Base-by-base conservation (phyloP, 179 eudicot genomes). In the Drosera spatulata region DNA sequence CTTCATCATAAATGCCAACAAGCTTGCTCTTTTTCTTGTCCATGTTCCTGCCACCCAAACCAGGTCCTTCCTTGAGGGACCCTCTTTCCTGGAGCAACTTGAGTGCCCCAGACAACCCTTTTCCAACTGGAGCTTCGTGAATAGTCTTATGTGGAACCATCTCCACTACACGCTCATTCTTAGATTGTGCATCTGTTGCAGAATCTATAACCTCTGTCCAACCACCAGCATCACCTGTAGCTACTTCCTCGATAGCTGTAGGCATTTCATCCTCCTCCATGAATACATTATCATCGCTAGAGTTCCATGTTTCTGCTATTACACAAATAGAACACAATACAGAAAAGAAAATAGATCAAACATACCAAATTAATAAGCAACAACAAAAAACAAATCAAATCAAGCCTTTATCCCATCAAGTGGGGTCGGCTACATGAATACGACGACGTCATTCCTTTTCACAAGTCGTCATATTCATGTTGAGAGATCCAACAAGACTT, bases 21-120 rank as follows among this genome's bases (percentile, higher is more conserved):
- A 93, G 76, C 79, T 93, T 93, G 79, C 99, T 86, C 70, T 93
- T 93, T 63, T 93, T 89, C 88, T 93, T 93, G 74, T 93, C 99
- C 97, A 85, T 93, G 71, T 93, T 93, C 75, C 99, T 82, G 38
- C 99, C 99, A 71, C 99, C 99, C 91, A 87, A 84, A 61, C 88
- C 98, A 61, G 82, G 66, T 60, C 80, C 76, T 69, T 91, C 96
- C 75, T 91, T 88, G 10, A 93, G 93, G 10, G 93, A 55, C 12
- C 99, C 99, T 43, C 95, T 80, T 2, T 82, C 88, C 79, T 84
- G 76, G 47, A 88, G 79, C 74, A 84, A 77, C 65, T 74, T 71
- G 41, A 93, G 88, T 33, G 81, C 87, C 61, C 82, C 86, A 51
- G 84, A 80, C 57, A 86, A 63, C 37, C 99, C 99, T 69, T 89